phyloP scores from a whole-genome alignment of 768 basidiomycete species.

The Dentipellis sp. region DNA sequence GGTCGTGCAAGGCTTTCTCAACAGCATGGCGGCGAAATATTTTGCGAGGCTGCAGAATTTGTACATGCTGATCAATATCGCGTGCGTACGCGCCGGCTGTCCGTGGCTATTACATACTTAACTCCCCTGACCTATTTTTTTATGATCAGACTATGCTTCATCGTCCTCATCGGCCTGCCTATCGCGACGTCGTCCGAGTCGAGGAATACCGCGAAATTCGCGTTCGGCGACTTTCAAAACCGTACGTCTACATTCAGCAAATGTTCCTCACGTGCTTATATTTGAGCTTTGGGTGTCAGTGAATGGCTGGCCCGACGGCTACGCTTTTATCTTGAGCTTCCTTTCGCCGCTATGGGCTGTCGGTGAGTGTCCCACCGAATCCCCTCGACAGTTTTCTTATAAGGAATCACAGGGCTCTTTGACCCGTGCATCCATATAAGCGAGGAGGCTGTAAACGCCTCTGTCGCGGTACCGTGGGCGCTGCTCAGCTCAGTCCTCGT shows the following conservation, averaged over 20 bases:
- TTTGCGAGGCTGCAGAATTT: conserved; percentile 52
- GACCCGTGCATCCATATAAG: conserved; percentile 51
- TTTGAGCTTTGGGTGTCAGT: neutral
- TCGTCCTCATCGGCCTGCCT: conserved; percentile 53
- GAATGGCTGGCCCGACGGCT: conserved; percentile 28
- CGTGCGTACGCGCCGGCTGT: neutral
- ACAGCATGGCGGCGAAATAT: conserved; percentile 46
- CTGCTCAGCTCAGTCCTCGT: conserved; percentile 42
- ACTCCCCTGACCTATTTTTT: neutral
- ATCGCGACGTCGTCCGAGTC: conserved; percentile 49
- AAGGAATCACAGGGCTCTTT: conserved; percentile 18
- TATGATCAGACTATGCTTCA: conserved; percentile 23
- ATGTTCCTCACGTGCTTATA: neutral
- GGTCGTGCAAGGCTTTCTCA: conserved; percentile 27
- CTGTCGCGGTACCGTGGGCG: conserved; percentile 52
- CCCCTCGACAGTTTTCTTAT: neutral
- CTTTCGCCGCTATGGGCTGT: conserved; percentile 42
- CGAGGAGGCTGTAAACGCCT: conserved; percentile 55
- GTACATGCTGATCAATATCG: neutral
- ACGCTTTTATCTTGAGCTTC: conserved; percentile 41
- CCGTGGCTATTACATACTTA: too few relatives aligned
- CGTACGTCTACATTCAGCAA: conserved; percentile 24
- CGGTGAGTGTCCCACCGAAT: conserved; percentile 17
- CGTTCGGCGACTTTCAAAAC: conserved; percentile 54
- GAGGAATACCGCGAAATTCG: conserved; percentile 51